Base-by-base conservation (phyloP, 2,329 filamentous ascomycete genomes). In the Fusarium buharicum region DNA sequence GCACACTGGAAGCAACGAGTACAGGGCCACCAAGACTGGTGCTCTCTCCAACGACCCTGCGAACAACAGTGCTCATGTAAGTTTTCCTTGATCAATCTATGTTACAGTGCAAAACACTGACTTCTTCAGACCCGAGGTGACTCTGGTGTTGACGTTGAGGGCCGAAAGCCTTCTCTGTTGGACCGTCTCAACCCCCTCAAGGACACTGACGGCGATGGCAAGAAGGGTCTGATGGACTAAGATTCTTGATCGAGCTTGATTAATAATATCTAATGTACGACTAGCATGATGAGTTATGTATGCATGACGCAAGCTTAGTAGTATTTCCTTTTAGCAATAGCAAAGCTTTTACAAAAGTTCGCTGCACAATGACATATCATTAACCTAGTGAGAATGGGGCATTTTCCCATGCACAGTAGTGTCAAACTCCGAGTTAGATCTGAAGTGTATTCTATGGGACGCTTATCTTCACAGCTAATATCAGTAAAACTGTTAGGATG, bases 171-270 rank as follows among this genome's bases (percentile, higher is more conserved):
- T 1, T 63, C 64, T 4, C 16, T 69, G n/a, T 30, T 67, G 17
- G 66, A 69, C 4, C 66, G 60, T 13, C 46, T 64, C 9, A 69
- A 69, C 41, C 67, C 60, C 1, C 39, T 66, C 17, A 70, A 64
- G 50, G 68, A 69, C 11, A 45, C 68, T 17, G 66, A 70, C 27
- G 54, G 61, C 27, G 66, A 68, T 18, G 64, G 68, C 24, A 67
- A 70, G 62, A 66, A 68, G 51, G 66, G 66, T 0, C 31, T 68
- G 0, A 40, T 68, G 47, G 54, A 64, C 6, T 66, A 61, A 44
- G 28, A 2, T 6, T 4, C 14, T 39, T 12, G 16, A n/a, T n/a
- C 24, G 37, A 43, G 31, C 17, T 30, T 4, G 20, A 27, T 28
- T 16, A 20, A 43, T 46, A 20, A 11, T 33, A 44, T n/a, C 6